A percentile compares a stretch with the other conserved stretches of the same genome.
Evolutionary conservation across 169 alveolate species (phyloP).

Genomic region (Plasmodium inui): DNA sequence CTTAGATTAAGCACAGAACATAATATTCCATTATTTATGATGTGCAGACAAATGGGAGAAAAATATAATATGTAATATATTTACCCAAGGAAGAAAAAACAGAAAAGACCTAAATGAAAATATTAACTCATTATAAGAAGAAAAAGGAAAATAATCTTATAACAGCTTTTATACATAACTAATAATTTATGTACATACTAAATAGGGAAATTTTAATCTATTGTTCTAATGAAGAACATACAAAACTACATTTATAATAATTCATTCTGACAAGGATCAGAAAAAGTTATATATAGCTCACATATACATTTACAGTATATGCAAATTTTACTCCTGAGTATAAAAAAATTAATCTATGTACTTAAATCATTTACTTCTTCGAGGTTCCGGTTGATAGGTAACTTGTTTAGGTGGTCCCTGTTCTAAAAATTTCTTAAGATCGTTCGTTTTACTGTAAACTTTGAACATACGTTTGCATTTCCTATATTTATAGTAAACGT

Average conservation of each 20-base stretch:
- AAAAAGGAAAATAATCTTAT: background rate
- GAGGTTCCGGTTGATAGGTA: background rate
- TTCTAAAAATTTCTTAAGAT: conserved; percentile 4
- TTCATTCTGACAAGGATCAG: background rate
- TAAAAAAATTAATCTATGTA: background rate
- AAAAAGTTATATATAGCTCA: background rate
- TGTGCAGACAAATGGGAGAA: background rate
- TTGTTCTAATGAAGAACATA: background rate
- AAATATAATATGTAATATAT: background rate
- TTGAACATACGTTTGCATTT: conserved; percentile 17
- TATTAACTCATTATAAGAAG: background rate
- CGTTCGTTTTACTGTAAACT: conserved; percentile 1
- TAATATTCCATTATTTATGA: background rate
- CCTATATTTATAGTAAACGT: background rate
- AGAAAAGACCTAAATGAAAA: background rate
- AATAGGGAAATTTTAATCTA: background rate
- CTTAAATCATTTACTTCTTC: background rate
- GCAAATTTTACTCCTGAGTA: background rate
- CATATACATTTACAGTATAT: background rate
- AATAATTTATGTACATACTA: background rate
- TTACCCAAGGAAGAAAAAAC: background rate
- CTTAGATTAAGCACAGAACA: background rate
- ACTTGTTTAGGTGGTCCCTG: background rate
- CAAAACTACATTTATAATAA: background rate
- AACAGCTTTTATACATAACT: background rate